A percentile compares a stretch with the other conserved stretches of the same genome.
These are phyloP conservation scores for Boletus rufocinnamomeus DNA, from an alignment of 768 basidiomycete genomes.

Conservation along the genomic window DNA sequence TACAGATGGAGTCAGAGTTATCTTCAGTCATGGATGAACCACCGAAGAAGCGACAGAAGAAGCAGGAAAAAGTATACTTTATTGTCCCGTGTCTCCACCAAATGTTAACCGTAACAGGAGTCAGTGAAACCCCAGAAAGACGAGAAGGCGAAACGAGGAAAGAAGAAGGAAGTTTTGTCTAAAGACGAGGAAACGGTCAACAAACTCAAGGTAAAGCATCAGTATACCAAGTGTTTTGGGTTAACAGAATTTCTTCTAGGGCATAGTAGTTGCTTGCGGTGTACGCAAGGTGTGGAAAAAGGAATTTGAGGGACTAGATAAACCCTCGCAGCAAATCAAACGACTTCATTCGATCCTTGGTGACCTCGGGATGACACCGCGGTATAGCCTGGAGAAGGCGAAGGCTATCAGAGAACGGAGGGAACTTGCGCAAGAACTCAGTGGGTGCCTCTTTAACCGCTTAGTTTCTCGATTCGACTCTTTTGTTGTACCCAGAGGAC, in stretches of 20 bases:
- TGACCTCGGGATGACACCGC: constrained; percentile 80
- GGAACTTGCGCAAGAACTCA: constrained; percentile 76
- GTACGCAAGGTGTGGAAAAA: constrained; percentile 77
- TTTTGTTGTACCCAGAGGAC: constrained; percentile 53
- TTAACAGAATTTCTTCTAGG: constrained; percentile 38
- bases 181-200: constrained; percentile 78
- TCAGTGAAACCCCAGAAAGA: constrained; percentile 25
- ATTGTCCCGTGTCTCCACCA: not conserved
- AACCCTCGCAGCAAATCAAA: constrained; percentile 61
- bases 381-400: constrained; percentile 79
- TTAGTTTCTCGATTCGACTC: not conserved
- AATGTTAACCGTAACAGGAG: constrained; percentile 15
- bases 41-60: constrained; percentile 49
- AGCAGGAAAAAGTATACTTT: constrained; percentile 38
- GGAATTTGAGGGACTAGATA: constrained; percentile 62
- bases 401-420: constrained; percentile 69
- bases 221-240: not conserved
- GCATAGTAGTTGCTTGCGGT: constrained; percentile 72
- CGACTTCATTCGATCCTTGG: constrained; percentile 63
- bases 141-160: constrained; percentile 32
- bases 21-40: constrained; percentile 61
- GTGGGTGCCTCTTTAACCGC: constrained; percentile 43
- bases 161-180: constrained; percentile 39
- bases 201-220: constrained; percentile 59
- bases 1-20: constrained; percentile 47